Base-by-base conservation (phyloP, 176 grass and related monocot species). In the Metroxylon sagu region DNA sequence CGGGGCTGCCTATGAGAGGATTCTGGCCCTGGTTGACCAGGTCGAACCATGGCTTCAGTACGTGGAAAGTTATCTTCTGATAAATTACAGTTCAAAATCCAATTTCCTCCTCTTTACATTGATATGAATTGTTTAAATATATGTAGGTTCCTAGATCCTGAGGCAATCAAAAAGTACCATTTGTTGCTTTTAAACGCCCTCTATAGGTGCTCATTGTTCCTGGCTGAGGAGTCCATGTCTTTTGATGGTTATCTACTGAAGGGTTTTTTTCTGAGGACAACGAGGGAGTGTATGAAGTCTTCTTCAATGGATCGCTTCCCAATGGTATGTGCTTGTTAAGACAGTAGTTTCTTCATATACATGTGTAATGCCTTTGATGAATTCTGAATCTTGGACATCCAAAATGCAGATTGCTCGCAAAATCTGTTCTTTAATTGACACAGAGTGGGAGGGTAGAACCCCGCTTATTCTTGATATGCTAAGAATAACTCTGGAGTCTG, bases 41-140 rank as follows among this genome's bases (percentile, higher is more conserved):
- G 72, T 97, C 0, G 76, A 77, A 48, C 87, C 83, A 31, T 97
- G 92, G 92, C 63, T 91, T 49, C 12, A 61, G 92, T 97, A 76
- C 58, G 74, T 65, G 26, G 48, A 48, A 63, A 5, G 23, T 49
- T 26, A 3, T 43, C 35, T 43, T 43, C 35, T 2, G 35, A 43
- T 14, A 14, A 10, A 43, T 43, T 43, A 43, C 35, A 43, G 35
- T 43, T 43, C 35, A 12, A 43, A 43, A 2, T 6, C 7, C 35
- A 43, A 2, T 43, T 43, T 10, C 35, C 12, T 43, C 35, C 10
- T 10, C 3, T 18, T 18, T 53, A 56, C 64, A 25, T 67, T 19
- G 50, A 31, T 56, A 28, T 51, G 16, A 17, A 53, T 54, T n/a
- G 59, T 62, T 39, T 66, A 7, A 18, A 54, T 14, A 26, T 57